Percentiles rank a stretch among this genome's conserved stretches.
These are phyloP conservation scores for Polychytrium aggregatum DNA, from an alignment of 192 early-diverging fungal species.

Conservation along the genomic window DNA sequence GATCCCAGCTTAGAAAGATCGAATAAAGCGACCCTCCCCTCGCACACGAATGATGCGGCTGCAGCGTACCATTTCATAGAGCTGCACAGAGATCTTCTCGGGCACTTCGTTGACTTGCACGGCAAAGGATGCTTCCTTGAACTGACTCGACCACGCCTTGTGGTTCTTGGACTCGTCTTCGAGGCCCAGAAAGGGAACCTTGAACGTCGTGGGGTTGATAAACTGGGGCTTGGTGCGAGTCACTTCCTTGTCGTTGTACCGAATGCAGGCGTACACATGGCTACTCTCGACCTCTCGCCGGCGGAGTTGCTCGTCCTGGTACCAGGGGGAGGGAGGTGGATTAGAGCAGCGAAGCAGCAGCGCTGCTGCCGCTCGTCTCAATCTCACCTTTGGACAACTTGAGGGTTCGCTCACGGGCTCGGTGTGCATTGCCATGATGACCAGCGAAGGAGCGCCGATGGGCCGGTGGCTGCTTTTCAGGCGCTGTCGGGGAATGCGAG, in stretches of 20 bases:
- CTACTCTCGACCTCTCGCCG: conserved; percentile 19
- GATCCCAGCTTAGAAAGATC: conserved; percentile 1
- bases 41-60: no score
- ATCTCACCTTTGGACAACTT: no score
- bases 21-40: no score
- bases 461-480: conserved; percentile 3
- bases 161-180: conserved; percentile 7
- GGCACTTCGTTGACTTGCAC: conserved; percentile 31
- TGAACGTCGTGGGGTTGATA: conserved; percentile 21
- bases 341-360: no score
- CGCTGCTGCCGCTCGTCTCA: no score
- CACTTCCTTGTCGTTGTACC: conserved; percentile 34
- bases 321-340: no score
- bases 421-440: no score
- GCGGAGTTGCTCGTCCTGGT: conserved; percentile 29
- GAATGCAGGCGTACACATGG: conserved; percentile 13
- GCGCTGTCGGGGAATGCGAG: background rate
- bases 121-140: no score
- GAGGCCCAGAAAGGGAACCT: conserved; percentile 20
- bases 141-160: no score
- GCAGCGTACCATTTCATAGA: conserved; percentile 29
- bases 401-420: no score
- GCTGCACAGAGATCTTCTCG: conserved; percentile 21
- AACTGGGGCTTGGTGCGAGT: conserved; percentile 25
- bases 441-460: conserved; percentile 1